phyloP scores from a whole-genome alignment of 768 basidiomycete species.

The Hypsizygus marmoreus region DNA sequence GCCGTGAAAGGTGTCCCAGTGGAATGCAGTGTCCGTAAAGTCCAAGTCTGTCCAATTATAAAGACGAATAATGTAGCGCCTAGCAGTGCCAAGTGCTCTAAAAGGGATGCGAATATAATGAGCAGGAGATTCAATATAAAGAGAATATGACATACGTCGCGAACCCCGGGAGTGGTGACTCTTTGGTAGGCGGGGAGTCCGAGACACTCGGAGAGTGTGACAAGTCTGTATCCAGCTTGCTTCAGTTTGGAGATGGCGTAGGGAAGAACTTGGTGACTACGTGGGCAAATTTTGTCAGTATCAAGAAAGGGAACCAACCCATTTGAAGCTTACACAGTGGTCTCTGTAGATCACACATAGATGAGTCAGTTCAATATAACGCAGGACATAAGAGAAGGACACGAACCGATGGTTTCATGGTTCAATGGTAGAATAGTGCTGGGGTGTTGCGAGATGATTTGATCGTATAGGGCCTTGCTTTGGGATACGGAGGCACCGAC shows the following conservation, averaged over 20 bases:
- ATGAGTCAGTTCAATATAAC: too few relatives aligned
- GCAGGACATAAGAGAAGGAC: too few relatives aligned
- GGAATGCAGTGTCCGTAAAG: not conserved
- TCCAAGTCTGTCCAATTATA: not conserved
- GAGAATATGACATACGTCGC: constrained; percentile 23
- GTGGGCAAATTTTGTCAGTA: not conserved
- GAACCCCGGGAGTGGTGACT: constrained; percentile 23
- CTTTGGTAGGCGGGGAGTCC: constrained; percentile 31
- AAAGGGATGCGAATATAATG: not conserved
- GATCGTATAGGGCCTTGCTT: constrained; percentile 30
- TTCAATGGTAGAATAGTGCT: constrained; percentile 38
- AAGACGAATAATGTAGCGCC: too few relatives aligned
- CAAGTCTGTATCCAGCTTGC: constrained; percentile 35
- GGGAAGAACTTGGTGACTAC: constrained; percentile 34
- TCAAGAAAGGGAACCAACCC: not conserved
- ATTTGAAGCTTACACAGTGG: too few relatives aligned
- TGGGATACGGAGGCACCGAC: constrained; percentile 29
- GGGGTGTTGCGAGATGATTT: constrained; percentile 27
- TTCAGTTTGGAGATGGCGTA: constrained; percentile 32
- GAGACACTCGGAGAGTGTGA: constrained; percentile 37
- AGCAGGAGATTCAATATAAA: not conserved
- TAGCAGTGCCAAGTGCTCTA: constrained; percentile 32
- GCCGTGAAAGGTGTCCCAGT: not conserved
- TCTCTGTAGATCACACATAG: too few relatives aligned
- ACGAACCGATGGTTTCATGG: constrained; percentile 39